Evolutionary conservation across 306 rosid genomes (phyloP).

Genomic region (Begonia masoniana): DNA sequence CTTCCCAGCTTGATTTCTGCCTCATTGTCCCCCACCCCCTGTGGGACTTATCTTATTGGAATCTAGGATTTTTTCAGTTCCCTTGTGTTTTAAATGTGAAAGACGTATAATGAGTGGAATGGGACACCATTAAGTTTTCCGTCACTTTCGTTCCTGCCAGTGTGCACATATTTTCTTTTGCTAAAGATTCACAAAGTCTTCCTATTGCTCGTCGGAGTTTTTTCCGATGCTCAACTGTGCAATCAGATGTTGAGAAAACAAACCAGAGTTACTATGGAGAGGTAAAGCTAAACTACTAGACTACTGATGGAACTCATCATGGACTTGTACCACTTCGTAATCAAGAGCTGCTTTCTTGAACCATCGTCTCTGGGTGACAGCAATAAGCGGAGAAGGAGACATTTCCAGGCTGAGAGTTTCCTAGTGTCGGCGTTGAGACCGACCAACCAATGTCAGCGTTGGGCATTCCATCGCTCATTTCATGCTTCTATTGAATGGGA

Average conservation of each 20-base stretch:
- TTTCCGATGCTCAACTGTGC: slow-evolving; percentile 78
- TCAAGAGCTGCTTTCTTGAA: too few species aligned
- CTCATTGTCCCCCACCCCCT: slow-evolving; percentile 53
- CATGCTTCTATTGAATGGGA: too few species aligned
- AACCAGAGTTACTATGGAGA: slow-evolving; percentile 97
- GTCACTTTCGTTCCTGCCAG: slow-evolving; percentile 49
- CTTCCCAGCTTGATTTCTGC: slow-evolving; percentile 48
- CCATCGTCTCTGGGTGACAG: too few species aligned
- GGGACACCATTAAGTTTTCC: too few species aligned
- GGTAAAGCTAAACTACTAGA: slow-evolving; percentile 70
- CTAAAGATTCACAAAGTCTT: slow-evolving; percentile 46
- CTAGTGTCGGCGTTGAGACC: too few species aligned
- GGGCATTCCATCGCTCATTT: too few species aligned
- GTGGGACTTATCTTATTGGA: slow-evolving; percentile 36
- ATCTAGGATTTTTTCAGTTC: too few species aligned
- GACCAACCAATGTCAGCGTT: too few species aligned
- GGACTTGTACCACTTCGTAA: slow-evolving; percentile 92
- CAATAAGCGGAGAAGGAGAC: too few species aligned
- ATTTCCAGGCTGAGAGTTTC: too few species aligned
- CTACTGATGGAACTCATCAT: slow-evolving; percentile 76
- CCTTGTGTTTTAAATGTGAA: too few species aligned
- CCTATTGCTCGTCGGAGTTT: slow-evolving; percentile 74
- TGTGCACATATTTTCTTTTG: slow-evolving; percentile 60
- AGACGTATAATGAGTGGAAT: too few species aligned
- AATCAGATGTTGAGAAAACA: slow-evolving; percentile 92